Evolutionary conservation across 306 rosid species (phyloP), one percentile per base, ranked within the genome.

Genomic region (Malus sylvestris): DNA sequence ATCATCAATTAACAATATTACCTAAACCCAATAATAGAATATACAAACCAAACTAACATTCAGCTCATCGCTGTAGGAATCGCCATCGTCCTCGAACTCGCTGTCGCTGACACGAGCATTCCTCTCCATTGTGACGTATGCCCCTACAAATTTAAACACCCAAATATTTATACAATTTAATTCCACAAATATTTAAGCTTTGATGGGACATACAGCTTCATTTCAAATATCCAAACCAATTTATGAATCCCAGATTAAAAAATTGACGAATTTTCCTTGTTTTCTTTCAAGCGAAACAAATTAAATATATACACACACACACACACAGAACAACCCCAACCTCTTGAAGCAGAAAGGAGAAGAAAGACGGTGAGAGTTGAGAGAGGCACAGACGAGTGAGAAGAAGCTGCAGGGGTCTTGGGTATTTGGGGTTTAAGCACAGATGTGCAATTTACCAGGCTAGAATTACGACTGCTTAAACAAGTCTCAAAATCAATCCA

Each of bases 41-140:
- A 3, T 29, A n/a, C 11, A n/a, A 18, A 13, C 3, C 15, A 33
- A 58, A 62, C 87, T 80, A 62, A 83, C 87, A 68, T 23, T 67
- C 44, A 62, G 32, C 23, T 72, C 62, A 29, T 72, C 38, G 45
- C 23, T 83, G 35, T 75, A 59, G n/a, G 76, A 38, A 68, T 62
- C 79, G 12, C 19, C 81, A 15, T 72, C 73, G 32, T 62, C 61
- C 64, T 73, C 77, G 33, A 75, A 83, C 23, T 23, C 23, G 23
- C 23, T 23, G 23, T 23, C 23, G 23, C 23, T 23, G 23, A 23
- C 23, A 23, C 23, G 23, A 23, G 23, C 23, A 23, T 23, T 23
- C 23, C 23, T 23, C 23, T 23, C 23, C 23, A 23, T 23, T 23
- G 23, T 23, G 23, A 23, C 23, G 23, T 23, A 23, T 23, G 23